phyloP scores from a whole-genome alignment of 2,329 filamentous ascomycete genomes.

The Ampelomyces quisqualis region DNA sequence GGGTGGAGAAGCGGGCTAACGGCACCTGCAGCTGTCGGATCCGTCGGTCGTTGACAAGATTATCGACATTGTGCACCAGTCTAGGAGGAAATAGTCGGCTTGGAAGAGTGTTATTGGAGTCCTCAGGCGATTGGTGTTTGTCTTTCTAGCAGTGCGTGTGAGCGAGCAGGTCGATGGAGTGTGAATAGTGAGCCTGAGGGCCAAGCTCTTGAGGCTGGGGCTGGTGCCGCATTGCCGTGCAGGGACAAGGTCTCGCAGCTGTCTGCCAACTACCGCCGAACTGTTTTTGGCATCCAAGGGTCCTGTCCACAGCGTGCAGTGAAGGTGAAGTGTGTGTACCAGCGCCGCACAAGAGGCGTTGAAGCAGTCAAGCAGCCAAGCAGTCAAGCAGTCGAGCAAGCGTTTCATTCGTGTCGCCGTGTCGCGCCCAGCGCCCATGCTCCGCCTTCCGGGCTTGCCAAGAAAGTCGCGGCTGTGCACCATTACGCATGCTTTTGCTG shows the following conservation, averaged over 20 bases:
- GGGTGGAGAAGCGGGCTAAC: slow-evolving; percentile 30
- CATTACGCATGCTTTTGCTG: slow-evolving; percentile 8
- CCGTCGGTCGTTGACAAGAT: slow-evolving; percentile 88
- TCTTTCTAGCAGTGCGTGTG: too few species aligned
- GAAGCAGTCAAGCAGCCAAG: too few species aligned
- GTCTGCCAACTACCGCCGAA: not conserved
- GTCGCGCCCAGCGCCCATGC: slow-evolving; percentile 20
- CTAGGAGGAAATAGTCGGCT: slow-evolving; percentile 47
- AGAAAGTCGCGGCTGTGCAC: slow-evolving; percentile 15
- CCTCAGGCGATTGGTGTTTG: too few species aligned
- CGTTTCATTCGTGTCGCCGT: slow-evolving; percentile 24
- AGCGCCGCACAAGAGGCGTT: too few species aligned
- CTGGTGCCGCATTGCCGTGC: slow-evolving; percentile 7
- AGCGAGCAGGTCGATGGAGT: too few species aligned
- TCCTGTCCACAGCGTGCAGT: not conserved
- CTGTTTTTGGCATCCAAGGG: slow-evolving; percentile 5
- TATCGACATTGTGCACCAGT: slow-evolving; percentile 73
- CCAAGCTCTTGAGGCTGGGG: slow-evolving; percentile 3
- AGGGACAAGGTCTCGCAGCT: not conserved
- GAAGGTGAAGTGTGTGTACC: too few species aligned
- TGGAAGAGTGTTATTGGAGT: slow-evolving; percentile 7
- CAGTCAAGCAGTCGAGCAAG: not conserved
- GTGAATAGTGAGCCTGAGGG: too few species aligned
- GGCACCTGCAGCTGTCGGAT: slow-evolving; percentile 70
- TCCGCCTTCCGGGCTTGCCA: slow-evolving; percentile 14